Evolutionary conservation across 176 grass and related monocot genomes (phyloP), one percentile per base, ranked within the genome.

Genomic region (Alopecurus myosuroides): DNA sequence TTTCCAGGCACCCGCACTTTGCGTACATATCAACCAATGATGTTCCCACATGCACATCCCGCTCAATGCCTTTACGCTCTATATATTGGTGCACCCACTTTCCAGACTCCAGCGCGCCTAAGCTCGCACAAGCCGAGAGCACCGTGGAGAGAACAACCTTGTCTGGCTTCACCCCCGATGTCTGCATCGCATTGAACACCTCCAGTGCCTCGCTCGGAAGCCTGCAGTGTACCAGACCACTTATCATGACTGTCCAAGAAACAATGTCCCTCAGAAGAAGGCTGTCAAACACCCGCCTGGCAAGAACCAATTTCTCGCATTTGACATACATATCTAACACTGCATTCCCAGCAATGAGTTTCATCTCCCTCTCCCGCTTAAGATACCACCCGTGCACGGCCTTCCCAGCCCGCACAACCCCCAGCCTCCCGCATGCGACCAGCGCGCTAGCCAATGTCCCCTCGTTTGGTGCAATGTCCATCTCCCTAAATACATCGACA

Each of bases 31-130:
- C 86, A 20, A 85, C 80, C 45, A 88, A 55, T 30, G 83, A 74
- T 14, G 89, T 94, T 63, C 92, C 86, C 67, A 91, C 9, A 86
- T 94, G 79, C 29, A 84, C 86, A 29, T 87, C 86, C 92, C 89
- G 86, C 41, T 74, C 33, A 18, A 91, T 91, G 37, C 79, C 69
- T 18, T 80, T 91, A 10, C 70, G 70, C n/a, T 87, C 77, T 40
- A 87, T 82, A 37, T 94, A 94, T 25, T 88, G 33, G 58, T 84
- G 89, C 51, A 91, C 69, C 86, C 89, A 91, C 57, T 62, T 89
- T 15, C 89, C 81, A 41, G 66, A 74, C 44, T 80, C 76, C 41
- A 91, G 70, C 9, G 80, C 69, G 2, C 83, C 83, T 71, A 88
- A 81, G 81, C 75, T 94, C 1, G 83, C 84, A 75, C 81, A 89